Conservation (phyloP, 2,329 filamentous ascomycete genomes). For the Curvularia eragrostidis region DNA sequence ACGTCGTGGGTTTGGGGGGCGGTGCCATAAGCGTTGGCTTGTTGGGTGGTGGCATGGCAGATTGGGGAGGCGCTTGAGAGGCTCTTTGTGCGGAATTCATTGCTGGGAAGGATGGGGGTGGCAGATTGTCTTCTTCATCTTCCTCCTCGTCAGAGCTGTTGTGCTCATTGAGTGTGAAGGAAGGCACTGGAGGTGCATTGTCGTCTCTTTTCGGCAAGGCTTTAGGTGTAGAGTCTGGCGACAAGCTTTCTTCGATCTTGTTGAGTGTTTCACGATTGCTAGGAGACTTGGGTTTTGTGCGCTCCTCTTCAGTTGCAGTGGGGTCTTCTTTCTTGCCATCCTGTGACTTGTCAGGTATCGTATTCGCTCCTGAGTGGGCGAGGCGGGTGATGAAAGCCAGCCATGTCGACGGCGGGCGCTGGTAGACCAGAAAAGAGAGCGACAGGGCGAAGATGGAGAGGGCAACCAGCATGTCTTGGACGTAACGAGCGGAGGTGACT, state of each 20-base stretch:
- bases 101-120: conserved; percentile 54
- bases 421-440: conserved; percentile 46
- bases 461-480: conserved; percentile 48
- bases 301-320: conserved; percentile 22
- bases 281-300: conserved; percentile 22
- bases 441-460: conserved; percentile 49
- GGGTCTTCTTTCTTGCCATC: conserved; percentile 15
- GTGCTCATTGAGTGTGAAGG: conserved; percentile 48
- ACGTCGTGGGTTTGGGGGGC: conserved; percentile 38
- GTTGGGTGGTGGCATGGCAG: conserved; percentile 24
- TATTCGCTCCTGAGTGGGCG: conserved; percentile 16
- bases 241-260: conserved; percentile 16
- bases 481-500: conserved; percentile 15
- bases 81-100: conserved; percentile 56
- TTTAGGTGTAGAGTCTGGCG: conserved; percentile 45
- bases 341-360: conserved; percentile 27
- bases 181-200: conserved; percentile 36
- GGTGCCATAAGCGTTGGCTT: conserved; percentile 44
- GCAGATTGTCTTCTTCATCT: conserved; percentile 44
- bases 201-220: conserved; percentile 26
- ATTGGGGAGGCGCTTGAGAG: conserved; percentile 29
- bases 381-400: conserved; percentile 26
- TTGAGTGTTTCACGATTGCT: conserved; percentile 8
- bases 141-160: conserved; percentile 34
- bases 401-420: conserved; percentile 49